Percentiles rank a stretch among this genome's conserved stretches.
These are phyloP conservation scores for Backusella sp. DNA, from an alignment of 192 early-diverging fungal genomes.

Conservation along the genomic window DNA sequence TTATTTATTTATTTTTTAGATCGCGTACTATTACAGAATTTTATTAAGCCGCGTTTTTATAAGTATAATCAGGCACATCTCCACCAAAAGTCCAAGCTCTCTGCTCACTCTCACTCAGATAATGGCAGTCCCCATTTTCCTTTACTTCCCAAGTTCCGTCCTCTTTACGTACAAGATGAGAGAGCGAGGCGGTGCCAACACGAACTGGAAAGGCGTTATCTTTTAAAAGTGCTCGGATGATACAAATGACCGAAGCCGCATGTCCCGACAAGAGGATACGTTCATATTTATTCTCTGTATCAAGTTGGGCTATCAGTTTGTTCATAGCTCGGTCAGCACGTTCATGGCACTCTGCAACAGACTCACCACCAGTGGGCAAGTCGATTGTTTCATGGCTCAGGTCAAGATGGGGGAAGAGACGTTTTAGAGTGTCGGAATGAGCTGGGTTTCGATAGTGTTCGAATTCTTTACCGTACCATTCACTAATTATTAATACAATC, in stretches of 20 bases:
- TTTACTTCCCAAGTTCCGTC: constrained; percentile 23
- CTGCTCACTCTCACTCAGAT: constrained; percentile 19
- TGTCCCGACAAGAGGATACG: constrained; percentile 25
- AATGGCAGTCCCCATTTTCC: constrained; percentile 12
- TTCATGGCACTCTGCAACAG: constrained; percentile 15
- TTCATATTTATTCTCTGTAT: background rate
- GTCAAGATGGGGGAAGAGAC: constrained; percentile 18
- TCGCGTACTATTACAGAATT: background rate
- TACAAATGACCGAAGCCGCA: constrained; percentile 27
- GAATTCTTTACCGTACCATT: constrained; percentile 26
- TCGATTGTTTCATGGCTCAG: constrained; percentile 11
- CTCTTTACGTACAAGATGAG: constrained; percentile 18
- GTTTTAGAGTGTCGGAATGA: background rate
- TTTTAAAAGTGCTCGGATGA: constrained; percentile 22
- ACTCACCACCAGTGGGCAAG: constrained; percentile 17
- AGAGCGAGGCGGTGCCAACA: constrained; percentile 21
- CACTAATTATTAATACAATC: background rate
- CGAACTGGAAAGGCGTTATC: constrained; percentile 8
- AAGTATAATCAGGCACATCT: constrained; percentile 26
- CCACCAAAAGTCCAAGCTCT: constrained; percentile 32
- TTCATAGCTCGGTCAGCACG: constrained; percentile 17
- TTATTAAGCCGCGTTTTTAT: background rate
- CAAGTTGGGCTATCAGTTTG: constrained; percentile 7
- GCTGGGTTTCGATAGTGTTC: constrained; percentile 12
- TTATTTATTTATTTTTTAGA: background rate